phyloP scores from a whole-genome alignment of 208 protist genomes.

The Trichomonas gallinae region DNA sequence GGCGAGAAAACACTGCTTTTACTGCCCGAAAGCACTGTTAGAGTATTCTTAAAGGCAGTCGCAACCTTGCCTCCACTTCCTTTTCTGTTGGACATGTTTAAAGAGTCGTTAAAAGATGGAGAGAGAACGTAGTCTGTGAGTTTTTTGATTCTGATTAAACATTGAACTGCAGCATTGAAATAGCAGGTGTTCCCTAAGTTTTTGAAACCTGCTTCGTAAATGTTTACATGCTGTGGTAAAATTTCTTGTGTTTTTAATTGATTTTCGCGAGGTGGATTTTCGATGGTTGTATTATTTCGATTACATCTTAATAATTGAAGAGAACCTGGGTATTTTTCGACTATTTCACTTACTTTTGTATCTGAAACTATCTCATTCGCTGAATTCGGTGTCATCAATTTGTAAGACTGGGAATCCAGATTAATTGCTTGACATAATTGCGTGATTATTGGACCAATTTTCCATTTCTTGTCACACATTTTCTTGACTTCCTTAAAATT shows the following conservation, averaged over 20 bases:
- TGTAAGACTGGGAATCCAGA: background rate
- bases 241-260: background rate
- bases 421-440: background rate
- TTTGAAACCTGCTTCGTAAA: constrained; percentile 47
- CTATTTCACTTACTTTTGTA: background rate
- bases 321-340: background rate
- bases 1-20: background rate
- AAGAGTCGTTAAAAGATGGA: background rate
- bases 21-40: background rate
- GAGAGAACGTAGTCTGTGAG: constrained; percentile 47
- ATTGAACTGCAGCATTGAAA: constrained; percentile 80
- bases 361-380: background rate
- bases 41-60: background rate
- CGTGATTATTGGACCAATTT: background rate
- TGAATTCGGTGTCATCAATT: background rate
- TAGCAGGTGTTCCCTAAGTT: constrained; percentile 94
- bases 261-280: background rate
- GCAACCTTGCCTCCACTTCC: constrained; percentile 31
- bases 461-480: background rate
- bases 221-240: background rate
- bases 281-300: too few species aligned
- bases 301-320: background rate
- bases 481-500: background rate
- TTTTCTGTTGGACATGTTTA: constrained; percentile 30
- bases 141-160: constrained; percentile 60